Base-by-base conservation (phyloP, 768 basidiomycete genomes). In the Gymnopilus dilepis region DNA sequence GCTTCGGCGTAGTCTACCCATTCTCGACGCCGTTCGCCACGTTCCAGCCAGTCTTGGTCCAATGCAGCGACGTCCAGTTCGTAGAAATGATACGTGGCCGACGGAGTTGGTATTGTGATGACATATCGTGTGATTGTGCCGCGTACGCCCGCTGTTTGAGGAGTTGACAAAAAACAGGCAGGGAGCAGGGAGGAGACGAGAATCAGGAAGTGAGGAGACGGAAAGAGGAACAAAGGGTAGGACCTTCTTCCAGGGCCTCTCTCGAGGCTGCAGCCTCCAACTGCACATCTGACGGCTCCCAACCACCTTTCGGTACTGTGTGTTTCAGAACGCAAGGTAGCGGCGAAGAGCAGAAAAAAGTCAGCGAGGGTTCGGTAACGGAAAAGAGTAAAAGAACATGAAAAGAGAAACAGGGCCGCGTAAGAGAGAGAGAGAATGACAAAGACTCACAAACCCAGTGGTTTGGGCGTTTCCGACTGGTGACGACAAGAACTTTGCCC, bases 231-330 rank as follows among this genome's bases (percentile, higher is more conserved):
- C 81, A 86, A 89, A 86, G 80, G 86, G 86, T 87, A 87, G 87
- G 91, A 95, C 93, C 93, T 94, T 95, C 93, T 91, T 95, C 93
- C 76, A 90, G 82, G 79, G 93, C 93, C 87, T 95, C 93, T 76
- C 93, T 86, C 71, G 86, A 90, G 79, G 93, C 93, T 74, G 93
- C 93, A 79, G 86, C 88, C 82, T 94, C 92, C 70, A 94, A 80
- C 76, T 81, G 82, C 69, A 83, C 87, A 84, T 95, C 93, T 59
- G 89, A 82, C 67, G 86, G 79, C 77, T 95, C 93, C 89, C 89
- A 95, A 72, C 93, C 93, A 75, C 93, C 93, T 82, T 95, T 95
- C n/a, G 93, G 93, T 70, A 95, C 93, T 94, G 72, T 54, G 56
- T 64, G 60, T 61, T 65, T 61, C 59, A 67, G 58, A 47, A 47